Evolutionary conservation across 2,329 filamentous ascomycete species (phyloP).

Genomic region (Monosporascus cannonballus): DNA sequence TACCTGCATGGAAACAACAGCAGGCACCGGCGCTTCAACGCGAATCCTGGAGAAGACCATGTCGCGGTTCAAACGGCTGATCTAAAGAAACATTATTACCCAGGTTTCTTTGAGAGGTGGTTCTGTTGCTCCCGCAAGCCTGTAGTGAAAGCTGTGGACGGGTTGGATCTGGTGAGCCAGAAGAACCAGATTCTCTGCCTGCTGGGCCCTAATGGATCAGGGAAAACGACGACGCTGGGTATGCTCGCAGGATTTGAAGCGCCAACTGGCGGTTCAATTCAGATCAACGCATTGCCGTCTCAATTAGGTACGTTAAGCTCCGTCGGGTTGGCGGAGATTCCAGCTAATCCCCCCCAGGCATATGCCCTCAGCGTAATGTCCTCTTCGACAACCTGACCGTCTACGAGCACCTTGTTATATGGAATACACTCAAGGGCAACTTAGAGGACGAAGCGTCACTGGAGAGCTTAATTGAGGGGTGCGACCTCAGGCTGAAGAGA

Average conservation of each 20-base stretch:
- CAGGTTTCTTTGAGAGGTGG: slow-evolving; percentile 21
- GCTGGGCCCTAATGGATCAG: slow-evolving; percentile 63
- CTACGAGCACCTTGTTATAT: slow-evolving; percentile 63
- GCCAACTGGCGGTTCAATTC: slow-evolving; percentile 53
- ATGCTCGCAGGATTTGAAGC: slow-evolving; percentile 59
- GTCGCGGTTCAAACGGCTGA: slow-evolving; percentile 15
- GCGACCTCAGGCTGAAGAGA: slow-evolving; percentile 61
- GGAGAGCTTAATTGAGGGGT: slow-evolving; percentile 48
- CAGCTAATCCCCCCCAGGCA: slow-evolving; percentile 51
- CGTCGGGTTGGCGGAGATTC: not conserved
- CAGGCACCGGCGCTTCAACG: slow-evolving; percentile 18
- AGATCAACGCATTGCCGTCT: slow-evolving; percentile 43
- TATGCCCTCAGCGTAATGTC: slow-evolving; percentile 72
- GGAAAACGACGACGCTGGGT: slow-evolving; percentile 65
- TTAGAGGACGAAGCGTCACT: slow-evolving; percentile 39
- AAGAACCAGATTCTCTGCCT: slow-evolving; percentile 59
- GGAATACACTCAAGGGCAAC: slow-evolving; percentile 60
- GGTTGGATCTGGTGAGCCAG: slow-evolving; percentile 52
- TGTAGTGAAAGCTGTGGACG: slow-evolving; percentile 48
- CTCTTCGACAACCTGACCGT: slow-evolving; percentile 70
- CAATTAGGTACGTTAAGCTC: slow-evolving; percentile 41
- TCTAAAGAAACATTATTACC: slow-evolving; percentile 28
- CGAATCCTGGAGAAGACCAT: slow-evolving; percentile 11
- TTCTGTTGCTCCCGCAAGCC: slow-evolving; percentile 24
- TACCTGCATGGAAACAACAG: slow-evolving; percentile 29